A percentile compares a stretch with the other conserved stretches of the same genome.
Evolutionary conservation across 108 stramenopile genomes (phyloP).

Genomic region (Stephanodiscus triporus): DNA sequence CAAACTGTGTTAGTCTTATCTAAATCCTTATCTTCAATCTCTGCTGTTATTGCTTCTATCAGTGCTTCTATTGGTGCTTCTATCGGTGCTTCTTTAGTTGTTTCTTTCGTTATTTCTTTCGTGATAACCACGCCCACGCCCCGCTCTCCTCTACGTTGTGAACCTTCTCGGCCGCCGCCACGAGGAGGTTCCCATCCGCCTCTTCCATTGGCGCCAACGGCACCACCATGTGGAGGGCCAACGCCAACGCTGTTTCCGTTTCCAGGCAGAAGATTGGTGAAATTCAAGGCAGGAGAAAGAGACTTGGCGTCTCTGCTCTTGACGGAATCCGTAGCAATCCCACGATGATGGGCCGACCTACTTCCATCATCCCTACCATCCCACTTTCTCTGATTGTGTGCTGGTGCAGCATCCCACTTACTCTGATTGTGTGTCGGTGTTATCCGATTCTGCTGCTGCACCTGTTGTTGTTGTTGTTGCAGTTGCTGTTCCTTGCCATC

Average conservation of each 20-base stretch:
- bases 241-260: conserved; percentile 3
- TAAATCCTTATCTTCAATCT: conserved; percentile 12
- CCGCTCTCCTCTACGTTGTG: not conserved
- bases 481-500: not conserved
- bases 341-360: not conserved
- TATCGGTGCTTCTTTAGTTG: too few relatives aligned
- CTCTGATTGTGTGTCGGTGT: not conserved
- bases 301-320: conserved; percentile 7
- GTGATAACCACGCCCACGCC: conserved; percentile 16
- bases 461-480: not conserved
- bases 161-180: not conserved
- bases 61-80: too few relatives aligned
- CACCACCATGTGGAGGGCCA: conserved; percentile 11
- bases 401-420: conserved; percentile 8
- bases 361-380: conserved; percentile 22
- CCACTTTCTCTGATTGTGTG: conserved; percentile 10
- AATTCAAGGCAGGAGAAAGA: conserved; percentile 1
- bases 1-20: not conserved
- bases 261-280: not conserved
- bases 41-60: conserved; percentile 6
- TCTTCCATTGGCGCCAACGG: not conserved
- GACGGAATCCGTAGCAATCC: not conserved
- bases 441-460: conserved; percentile 3
- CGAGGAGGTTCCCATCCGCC: conserved; percentile 20
- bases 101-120: not conserved